These are phyloP conservation scores for Dichomitus squalens DNA, from an alignment of 1,284 basidiomycete species.

Conservation along the genomic window DNA sequence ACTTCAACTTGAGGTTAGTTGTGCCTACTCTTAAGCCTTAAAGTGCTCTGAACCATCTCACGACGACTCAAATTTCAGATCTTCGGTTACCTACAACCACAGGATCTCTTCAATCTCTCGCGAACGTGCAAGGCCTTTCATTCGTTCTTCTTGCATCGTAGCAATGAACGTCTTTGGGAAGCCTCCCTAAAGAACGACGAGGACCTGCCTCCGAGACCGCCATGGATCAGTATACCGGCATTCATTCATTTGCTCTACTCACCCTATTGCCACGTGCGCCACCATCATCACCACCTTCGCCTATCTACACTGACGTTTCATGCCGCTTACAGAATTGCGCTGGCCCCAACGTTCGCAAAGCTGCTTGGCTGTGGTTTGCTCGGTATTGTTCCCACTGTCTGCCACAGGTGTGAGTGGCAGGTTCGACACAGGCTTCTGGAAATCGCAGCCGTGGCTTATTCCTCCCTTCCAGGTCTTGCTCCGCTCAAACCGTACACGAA, in stretches of 20 bases:
- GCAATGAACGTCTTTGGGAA: constrained; percentile 2
- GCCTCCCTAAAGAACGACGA: background rate
- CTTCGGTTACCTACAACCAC: constrained; percentile 44
- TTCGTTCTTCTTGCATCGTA: constrained; percentile 1
- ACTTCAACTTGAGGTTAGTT: constrained; percentile 6
- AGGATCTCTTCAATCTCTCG: constrained; percentile 32
- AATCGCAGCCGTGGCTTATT: too few species aligned
- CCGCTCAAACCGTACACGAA: too few species aligned
- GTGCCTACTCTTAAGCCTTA: too few species aligned
- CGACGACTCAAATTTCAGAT: constrained; percentile 35
- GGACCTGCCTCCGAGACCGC: constrained; percentile 4
- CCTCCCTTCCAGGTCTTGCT: too few species aligned
- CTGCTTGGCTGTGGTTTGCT: background rate
- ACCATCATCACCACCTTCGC: background rate
- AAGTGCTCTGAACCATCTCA: background rate
- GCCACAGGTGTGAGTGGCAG: background rate
- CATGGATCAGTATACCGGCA: constrained; percentile 11
- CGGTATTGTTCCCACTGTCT: background rate
- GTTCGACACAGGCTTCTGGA: too few species aligned
- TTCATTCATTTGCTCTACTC: constrained; percentile 8
- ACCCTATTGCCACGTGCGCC: constrained; percentile 5
- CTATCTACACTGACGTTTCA: background rate
- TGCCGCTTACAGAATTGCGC: background rate
- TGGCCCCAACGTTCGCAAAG: background rate
- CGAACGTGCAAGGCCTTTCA: constrained; percentile 13